Evolutionary conservation across 495 filamentous ascomycete species (phyloP).

Genomic region (Trichoderma orchidacearum): DNA sequence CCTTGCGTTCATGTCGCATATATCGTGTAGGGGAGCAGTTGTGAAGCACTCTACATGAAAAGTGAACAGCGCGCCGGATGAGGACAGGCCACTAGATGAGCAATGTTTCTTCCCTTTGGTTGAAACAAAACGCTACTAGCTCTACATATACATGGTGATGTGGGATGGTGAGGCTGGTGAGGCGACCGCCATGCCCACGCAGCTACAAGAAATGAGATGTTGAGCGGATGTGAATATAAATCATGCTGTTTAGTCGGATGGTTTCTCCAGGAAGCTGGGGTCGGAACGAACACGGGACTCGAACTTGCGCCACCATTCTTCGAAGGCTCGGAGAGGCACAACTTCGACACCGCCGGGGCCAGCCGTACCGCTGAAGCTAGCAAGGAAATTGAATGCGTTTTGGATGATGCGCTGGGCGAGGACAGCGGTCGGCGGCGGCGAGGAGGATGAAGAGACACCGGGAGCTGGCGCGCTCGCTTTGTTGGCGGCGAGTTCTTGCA

Average conservation of each 20-base stretch:
- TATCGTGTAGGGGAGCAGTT: no score
- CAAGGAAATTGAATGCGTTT: slow-evolving; percentile 94
- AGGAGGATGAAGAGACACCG: background rate
- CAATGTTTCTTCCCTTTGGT: no score
- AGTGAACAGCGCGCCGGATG: no score
- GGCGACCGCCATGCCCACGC: no score
- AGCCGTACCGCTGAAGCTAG: slow-evolving; percentile 58
- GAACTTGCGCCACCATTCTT: slow-evolving; percentile 97
- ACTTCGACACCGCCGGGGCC: slow-evolving; percentile 52
- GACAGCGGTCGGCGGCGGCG: slow-evolving; percentile 49
- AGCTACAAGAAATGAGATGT: no score
- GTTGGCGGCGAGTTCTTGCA: slow-evolving; percentile 38
- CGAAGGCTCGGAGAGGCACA: slow-evolving; percentile 79
- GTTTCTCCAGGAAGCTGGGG: slow-evolving; percentile 79
- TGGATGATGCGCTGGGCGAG: slow-evolving; percentile 87
- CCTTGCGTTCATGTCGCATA: no score
- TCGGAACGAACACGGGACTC: slow-evolving; percentile 76
- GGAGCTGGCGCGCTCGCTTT: slow-evolving; percentile 6
- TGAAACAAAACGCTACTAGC: no score
- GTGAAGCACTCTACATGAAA: no score
- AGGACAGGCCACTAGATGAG: no score
- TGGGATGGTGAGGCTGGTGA: no score
- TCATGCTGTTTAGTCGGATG: slow-evolving; percentile 48
- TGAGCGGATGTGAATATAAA: no score
- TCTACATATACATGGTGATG: no score